Conservation (phyloP, 768 basidiomycete genomes). For the Russula vinacea region DNA sequence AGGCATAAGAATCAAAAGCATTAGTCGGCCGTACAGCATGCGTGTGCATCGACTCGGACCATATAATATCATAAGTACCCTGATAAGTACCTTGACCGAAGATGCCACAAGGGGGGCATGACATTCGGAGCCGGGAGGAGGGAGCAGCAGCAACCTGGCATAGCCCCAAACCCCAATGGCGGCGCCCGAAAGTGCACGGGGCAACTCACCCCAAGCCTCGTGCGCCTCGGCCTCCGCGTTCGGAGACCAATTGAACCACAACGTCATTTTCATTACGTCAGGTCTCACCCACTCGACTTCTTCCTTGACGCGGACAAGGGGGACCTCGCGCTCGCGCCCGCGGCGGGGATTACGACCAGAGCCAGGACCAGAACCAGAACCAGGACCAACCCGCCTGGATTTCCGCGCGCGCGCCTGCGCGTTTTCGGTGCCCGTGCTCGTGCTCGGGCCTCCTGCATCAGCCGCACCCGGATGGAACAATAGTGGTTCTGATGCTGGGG, state of each 20-base stretch:
- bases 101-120: neutral
- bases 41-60: neutral
- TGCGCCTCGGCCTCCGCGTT: slow-evolving; percentile 7
- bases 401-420: neutral
- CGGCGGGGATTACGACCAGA: neutral
- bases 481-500: neutral
- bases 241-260: slow-evolving; percentile 20
- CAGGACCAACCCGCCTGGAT: neutral
- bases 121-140: neutral
- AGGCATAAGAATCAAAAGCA: neutral
- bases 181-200: neutral
- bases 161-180: neutral
- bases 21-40: neutral
- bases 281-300: slow-evolving; percentile 1
- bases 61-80: neutral
- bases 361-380: too few relatives aligned
- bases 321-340: neutral
- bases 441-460: neutral
- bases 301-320: slow-evolving; percentile 21
- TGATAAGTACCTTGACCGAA: neutral
- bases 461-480: neutral
- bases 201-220: slow-evolving; percentile 2
- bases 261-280: slow-evolving; percentile 12
- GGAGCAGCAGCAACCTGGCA: neutral
- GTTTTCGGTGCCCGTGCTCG: neutral